Conservation (phyloP, 805 yeast genomes). For the Dipodascus albidus region DNA sequence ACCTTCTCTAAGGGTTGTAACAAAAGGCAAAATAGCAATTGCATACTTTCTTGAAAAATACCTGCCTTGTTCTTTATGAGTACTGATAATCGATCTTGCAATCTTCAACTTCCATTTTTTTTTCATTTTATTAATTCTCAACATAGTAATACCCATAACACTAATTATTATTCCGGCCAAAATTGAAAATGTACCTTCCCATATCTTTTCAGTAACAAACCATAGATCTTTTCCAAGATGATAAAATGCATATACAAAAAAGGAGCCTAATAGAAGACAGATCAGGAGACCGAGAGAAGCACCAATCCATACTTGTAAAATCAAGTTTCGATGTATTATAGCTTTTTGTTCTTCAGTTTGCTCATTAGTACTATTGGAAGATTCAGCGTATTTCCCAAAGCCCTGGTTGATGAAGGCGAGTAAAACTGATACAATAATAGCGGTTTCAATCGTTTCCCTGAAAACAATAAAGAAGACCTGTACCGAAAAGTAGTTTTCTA, state of each 20-base stretch:
- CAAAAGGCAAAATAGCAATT: conserved; percentile 65
- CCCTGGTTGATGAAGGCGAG: conserved; percentile 80
- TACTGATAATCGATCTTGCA: conserved; percentile 30
- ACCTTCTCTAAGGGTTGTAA: conserved; percentile 83
- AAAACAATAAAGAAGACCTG: conserved; percentile 81
- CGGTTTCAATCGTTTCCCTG: conserved; percentile 84
- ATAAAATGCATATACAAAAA: conserved; percentile 61
- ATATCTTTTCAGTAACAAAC: conserved; percentile 77
- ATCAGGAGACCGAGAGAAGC: conserved; percentile 58
- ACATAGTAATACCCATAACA: conserved; percentile 73
- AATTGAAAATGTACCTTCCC: conserved; percentile 79
- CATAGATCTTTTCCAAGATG: conserved; percentile 73
- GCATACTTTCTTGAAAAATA: conserved; percentile 40
- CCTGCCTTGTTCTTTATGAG: conserved; percentile 14
- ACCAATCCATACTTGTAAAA: conserved; percentile 73
- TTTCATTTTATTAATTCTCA: conserved; percentile 70
- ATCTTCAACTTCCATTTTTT: conserved; percentile 67
- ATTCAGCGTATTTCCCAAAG: conserved; percentile 33
- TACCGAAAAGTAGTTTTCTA: conserved; percentile 34
- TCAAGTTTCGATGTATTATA: conserved; percentile 33
- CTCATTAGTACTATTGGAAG: not conserved
- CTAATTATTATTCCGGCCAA: conserved; percentile 72
- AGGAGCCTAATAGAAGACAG: conserved; percentile 62
- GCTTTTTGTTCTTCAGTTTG: conserved; percentile 10
- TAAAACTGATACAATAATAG: conserved; percentile 73